Base-by-base conservation (phyloP, 495 filamentous ascomycete species). In the Thermochaetoides thermophila region DNA sequence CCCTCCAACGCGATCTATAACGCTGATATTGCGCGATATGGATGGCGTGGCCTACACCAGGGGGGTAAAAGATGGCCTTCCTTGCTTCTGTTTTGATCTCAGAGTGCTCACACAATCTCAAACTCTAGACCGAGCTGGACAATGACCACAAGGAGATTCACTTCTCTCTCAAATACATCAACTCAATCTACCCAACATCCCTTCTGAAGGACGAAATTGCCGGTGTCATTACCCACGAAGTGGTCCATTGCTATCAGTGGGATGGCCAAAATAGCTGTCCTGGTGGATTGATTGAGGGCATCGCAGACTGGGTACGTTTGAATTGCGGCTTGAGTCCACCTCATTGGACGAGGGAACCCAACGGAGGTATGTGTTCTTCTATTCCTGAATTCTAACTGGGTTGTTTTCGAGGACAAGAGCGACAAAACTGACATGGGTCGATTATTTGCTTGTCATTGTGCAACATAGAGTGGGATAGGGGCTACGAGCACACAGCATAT, bases 171-270 rank as follows among this genome's bases (percentile, higher is more conserved):
- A 58, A 69, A 32, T 94, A 94, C 58, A 76, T 96, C 45, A 41
- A 49, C 21, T 35, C 54, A 10, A 50, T 56, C 35, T 52, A 60
- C 35, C 55, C 62, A 2, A 1, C 46, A 0, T 32, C 55, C 2
- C 61, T 61, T 9, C 53, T 52, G 10, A 29, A 53, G n/a, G 45
- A 68, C 20, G 89, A 97, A 58, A 74, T 96, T 36, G 56, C 65
- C 8, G 89, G 89, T 24, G 84, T 97, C 2, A 46, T 97, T 7
- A 73, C 74, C 0, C 89, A 97, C 53, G 89, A 97, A 57, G 77
- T 95, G 40, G 89, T 96, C 8, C 89, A 97, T 52, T 95, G 86
- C 60, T 92, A 80, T 59, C 89, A 97, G 52, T 83, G 81, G 56
- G 73, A 80, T 33, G 78, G 66, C 1, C 60, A 56, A 2, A 70